Evolutionary conservation across 2,329 filamentous ascomycete species (phyloP).

Genomic region (Aspergillus vadensis): DNA sequence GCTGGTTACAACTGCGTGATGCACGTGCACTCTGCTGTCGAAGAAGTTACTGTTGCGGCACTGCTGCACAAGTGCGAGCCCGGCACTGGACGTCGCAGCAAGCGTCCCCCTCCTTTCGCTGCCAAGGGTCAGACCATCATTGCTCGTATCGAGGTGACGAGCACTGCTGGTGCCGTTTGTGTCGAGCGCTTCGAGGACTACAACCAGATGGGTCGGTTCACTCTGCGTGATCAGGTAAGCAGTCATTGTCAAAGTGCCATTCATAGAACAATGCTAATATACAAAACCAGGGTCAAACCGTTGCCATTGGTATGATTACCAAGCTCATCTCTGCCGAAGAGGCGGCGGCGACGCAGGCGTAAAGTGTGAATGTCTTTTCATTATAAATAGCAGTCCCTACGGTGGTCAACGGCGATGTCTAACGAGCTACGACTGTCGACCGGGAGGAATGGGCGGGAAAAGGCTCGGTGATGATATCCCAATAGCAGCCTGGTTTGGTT

Average conservation of each 20-base stretch:
- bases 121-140: conserved; percentile 82
- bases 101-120: conserved; percentile 87
- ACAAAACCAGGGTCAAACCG: conserved; percentile 80
- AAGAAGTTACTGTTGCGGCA: conserved; percentile 89
- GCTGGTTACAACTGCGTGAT: conserved; percentile 97
- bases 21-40: conserved; percentile 95
- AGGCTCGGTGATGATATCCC: conserved; percentile 28
- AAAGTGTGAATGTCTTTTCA: conserved; percentile 7
- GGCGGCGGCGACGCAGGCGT: conserved; percentile 15
- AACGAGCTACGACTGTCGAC: conserved; percentile 8
- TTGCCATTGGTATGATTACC: conserved; percentile 98
- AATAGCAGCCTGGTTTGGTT: conserved; percentile 28
- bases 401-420: neutral
- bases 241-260: conserved; percentile 4
- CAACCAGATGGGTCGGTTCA: conserved; percentile 88
- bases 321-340: conserved; percentile 64
- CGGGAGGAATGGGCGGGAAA: conserved; percentile 23
- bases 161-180: conserved; percentile 83
- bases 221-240: conserved; percentile 79
- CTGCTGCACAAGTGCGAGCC: conserved; percentile 94
- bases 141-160: conserved; percentile 82
- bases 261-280: conserved; percentile 25
- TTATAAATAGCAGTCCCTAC: conserved; percentile 6
- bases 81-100: conserved; percentile 90
- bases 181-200: conserved; percentile 96